A percentile compares a stretch with the other conserved stretches of the same genome.
phyloP scores from a whole-genome alignment of 495 filamentous ascomycete genomes.

The Xanthoparmelia taractica region DNA sequence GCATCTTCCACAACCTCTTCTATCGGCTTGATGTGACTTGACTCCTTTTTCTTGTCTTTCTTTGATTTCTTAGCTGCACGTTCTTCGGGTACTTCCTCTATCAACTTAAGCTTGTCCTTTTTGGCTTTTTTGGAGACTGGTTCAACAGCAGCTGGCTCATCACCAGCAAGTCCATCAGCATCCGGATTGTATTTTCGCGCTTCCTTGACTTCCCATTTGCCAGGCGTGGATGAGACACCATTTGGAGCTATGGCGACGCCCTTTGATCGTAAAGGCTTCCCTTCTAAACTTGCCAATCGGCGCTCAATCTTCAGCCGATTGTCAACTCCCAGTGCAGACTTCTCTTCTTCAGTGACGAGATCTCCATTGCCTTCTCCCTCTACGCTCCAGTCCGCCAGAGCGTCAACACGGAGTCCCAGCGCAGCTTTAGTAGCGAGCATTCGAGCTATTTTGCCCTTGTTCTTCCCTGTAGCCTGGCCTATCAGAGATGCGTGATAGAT shows the following conservation, averaged over 20 bases:
- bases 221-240: slow-evolving; percentile 48
- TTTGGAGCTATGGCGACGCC: slow-evolving; percentile 70
- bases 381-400: slow-evolving; percentile 68
- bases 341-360: slow-evolving; percentile 76
- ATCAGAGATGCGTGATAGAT: slow-evolving; percentile 97
- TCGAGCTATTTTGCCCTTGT: slow-evolving; percentile 98
- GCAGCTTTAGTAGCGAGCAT: slow-evolving; percentile 90
- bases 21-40: slow-evolving; percentile 35
- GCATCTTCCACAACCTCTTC: slow-evolving; percentile 36
- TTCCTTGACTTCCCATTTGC: slow-evolving; percentile 89
- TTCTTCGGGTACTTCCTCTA: slow-evolving; percentile 37
- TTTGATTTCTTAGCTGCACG: slow-evolving; percentile 24
- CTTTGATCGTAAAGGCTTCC: slow-evolving; percentile 73
- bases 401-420: slow-evolving; percentile 86
- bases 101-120: slow-evolving; percentile 44
- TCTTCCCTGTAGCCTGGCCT: slow-evolving; percentile 90
- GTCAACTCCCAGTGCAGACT: slow-evolving; percentile 63
- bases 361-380: slow-evolving; percentile 54
- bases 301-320: slow-evolving; percentile 75
- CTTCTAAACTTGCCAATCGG: slow-evolving; percentile 76
- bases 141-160: slow-evolving; percentile 52
- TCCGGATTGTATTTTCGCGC: slow-evolving; percentile 94
- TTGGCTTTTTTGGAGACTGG: slow-evolving; percentile 43
- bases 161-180: slow-evolving; percentile 73
- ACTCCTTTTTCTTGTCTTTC: slow-evolving; percentile 25